Base-by-base conservation (phyloP, 2,329 filamentous ascomycete species). In the Thielaviopsis ethacetica region DNA sequence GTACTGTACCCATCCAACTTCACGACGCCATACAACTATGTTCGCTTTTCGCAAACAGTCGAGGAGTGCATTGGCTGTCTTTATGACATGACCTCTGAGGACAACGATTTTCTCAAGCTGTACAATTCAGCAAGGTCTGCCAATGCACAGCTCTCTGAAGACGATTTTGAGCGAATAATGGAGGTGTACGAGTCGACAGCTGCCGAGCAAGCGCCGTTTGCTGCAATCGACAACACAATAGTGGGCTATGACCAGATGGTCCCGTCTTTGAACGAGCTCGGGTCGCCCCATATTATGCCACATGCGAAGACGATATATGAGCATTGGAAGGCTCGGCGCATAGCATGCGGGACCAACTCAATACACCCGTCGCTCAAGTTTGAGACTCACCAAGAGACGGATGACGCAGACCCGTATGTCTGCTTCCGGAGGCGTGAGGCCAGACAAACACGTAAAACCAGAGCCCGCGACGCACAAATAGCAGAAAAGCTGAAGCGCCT, bases 361-460 rank as follows among this genome's bases (percentile, higher is more conserved):
- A 74, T 97, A 62, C 85, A 91, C 67, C 82, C 89, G 7, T 78
- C 76, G 22, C 81, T 97, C 69, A 96, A 96, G 74, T 93, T 95
- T 64, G 93, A 98, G 74, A 94, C 85, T 53, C 89, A 93, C 63
- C 86, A 89, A 68, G 91, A 97, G 64, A 94, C 85, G 62, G 93
- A 98, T 70, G 93, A 98, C 69, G 83, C 88, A 66, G 93, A 98
- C 72, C 93, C 93, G 54, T 98, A 95, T 73, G 91, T 98, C 67
- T 98, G 93, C 73, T 98, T 98, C 80, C 83, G 93, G 68, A 84
- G 93, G 65, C 87, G 93, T 63, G 93, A 98, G 72, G 88, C 95
- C 53, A 85, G 93, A 60, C 89, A 95, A 70, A 91, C 90, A 55
- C 86, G 93, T 66, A 98, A 97, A 74, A 98, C 93, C 44, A 82